These are phyloP conservation scores for Thermomyces lanuginosus DNA, from an alignment of 2,329 filamentous ascomycete species.

Conservation along the genomic window DNA sequence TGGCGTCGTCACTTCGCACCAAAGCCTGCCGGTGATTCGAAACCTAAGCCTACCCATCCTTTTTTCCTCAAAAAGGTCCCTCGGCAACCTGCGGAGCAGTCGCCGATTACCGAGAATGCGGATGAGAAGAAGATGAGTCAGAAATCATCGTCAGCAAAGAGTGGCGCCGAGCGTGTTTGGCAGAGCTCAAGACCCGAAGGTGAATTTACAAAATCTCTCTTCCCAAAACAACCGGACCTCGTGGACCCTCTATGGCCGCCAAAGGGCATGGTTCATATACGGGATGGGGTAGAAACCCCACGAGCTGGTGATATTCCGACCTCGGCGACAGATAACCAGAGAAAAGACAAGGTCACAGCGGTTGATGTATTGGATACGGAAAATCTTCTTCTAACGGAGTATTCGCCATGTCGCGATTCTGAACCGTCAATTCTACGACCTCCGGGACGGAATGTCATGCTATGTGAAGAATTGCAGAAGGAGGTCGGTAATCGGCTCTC, in stretches of 20 bases:
- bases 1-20: constrained; percentile 10
- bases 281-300: constrained; percentile 25
- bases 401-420: not conserved
- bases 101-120: constrained; percentile 2
- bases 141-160: not conserved
- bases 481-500: constrained; percentile 17
- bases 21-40: constrained; percentile 9
- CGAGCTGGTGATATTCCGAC: not conserved
- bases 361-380: constrained; percentile 18
- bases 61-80: constrained; percentile 49
- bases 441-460: no score
- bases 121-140: not conserved
- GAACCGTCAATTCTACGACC: constrained; percentile 1
- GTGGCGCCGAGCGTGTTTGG: not conserved
- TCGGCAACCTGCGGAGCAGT: constrained; percentile 6
- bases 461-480: no score
- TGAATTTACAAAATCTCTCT: constrained; percentile 9
- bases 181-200: not conserved
- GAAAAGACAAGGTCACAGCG: constrained; percentile 23
- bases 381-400: constrained; percentile 16
- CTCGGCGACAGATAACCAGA: constrained; percentile 14
- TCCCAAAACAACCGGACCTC: constrained; percentile 15
- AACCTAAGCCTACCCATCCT: constrained; percentile 43
- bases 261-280: constrained; percentile 30
- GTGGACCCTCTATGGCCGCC: constrained; percentile 26